phyloP scores from a whole-genome alignment of 2,329 filamentous ascomycete species.

The Tolypocladium capitatum region DNA sequence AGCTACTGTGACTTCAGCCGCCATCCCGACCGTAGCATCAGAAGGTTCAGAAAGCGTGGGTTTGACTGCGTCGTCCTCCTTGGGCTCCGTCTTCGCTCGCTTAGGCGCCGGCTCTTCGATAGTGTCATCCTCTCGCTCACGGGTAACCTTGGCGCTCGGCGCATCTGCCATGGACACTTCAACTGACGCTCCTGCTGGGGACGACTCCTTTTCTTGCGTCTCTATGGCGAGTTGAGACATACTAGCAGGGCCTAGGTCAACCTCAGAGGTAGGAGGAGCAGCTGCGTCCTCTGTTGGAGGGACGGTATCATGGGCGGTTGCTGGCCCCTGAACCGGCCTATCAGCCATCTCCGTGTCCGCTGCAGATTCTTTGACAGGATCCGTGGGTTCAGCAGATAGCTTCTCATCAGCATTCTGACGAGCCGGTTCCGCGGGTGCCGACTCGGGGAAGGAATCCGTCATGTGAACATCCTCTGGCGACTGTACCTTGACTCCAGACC shows the following conservation, averaged over 20 bases:
- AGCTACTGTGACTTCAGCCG: constrained; percentile 2
- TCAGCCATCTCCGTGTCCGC: constrained; percentile 15
- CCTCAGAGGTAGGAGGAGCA: constrained; percentile 17
- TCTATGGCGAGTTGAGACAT: constrained; percentile 27
- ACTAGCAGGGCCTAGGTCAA: constrained; percentile 21
- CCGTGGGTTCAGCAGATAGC: background rate
- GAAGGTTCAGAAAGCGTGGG: constrained; percentile 4
- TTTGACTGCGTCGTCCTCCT: constrained; percentile 21
- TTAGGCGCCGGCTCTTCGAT: constrained; percentile 58
- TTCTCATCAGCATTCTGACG: background rate
- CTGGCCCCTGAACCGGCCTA: constrained; percentile 6
- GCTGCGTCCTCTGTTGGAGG: constrained; percentile 7
- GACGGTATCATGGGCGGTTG: constrained; percentile 7
- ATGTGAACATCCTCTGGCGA: constrained; percentile 13
- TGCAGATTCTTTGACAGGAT: constrained; percentile 1
- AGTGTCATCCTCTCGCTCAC: constrained; percentile 65
- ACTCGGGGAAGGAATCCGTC: constrained; percentile 8
- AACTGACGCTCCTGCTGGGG: constrained; percentile 14
- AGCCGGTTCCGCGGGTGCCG: constrained; percentile 1
- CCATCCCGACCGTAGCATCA: constrained; percentile 5
- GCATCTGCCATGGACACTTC: constrained; percentile 44
- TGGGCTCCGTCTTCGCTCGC: constrained; percentile 59
- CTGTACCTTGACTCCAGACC: too few species aligned
- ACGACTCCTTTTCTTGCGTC: constrained; percentile 15
- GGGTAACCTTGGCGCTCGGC: constrained; percentile 48